Evolutionary conservation across 805 yeast genomes (phyloP).

Genomic region (Metschnikowia drakensbergensis): DNA sequence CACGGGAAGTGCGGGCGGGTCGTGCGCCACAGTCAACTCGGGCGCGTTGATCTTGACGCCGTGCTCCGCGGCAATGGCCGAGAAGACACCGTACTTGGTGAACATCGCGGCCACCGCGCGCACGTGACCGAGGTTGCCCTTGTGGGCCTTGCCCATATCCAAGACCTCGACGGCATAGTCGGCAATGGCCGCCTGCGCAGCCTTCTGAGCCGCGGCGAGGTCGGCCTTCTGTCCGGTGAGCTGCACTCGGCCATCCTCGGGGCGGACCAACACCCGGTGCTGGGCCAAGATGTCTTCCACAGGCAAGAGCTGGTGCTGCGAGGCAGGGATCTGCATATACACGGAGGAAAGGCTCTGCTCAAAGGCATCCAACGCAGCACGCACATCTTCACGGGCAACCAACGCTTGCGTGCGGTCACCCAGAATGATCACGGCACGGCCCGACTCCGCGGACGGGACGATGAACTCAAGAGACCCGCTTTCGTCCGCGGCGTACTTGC

Average conservation of each 20-base stretch:
- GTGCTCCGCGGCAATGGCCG: constrained; percentile 34
- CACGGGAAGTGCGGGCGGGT: constrained; percentile 45
- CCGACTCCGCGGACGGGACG: constrained; percentile 37
- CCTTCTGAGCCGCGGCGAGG: constrained; percentile 57
- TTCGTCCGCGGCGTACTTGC: constrained; percentile 16
- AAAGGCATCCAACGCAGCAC: neutral
- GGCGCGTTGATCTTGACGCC: constrained; percentile 41
- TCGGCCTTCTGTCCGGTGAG: constrained; percentile 59
- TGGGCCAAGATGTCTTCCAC: constrained; percentile 48
- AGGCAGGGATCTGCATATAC: constrained; percentile 60
- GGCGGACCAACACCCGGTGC: constrained; percentile 56
- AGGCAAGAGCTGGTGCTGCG: constrained; percentile 67
- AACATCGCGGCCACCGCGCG: constrained; percentile 68
- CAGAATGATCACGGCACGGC: constrained; percentile 44
- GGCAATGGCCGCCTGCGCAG: constrained; percentile 58
- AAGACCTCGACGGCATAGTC: constrained; percentile 60
- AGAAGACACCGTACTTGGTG: constrained; percentile 46
- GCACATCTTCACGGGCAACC: constrained; percentile 49
- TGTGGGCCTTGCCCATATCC: constrained; percentile 87
- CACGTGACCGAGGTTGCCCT: constrained; percentile 74
- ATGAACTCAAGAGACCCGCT: constrained; percentile 27
- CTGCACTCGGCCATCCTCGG: constrained; percentile 48
- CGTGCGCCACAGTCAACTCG: constrained; percentile 35
- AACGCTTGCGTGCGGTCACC: constrained; percentile 72
- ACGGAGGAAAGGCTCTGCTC: constrained; percentile 44